Base-by-base conservation (phyloP, 2,329 filamentous ascomycete species). In the Colletotrichum spinosum region DNA sequence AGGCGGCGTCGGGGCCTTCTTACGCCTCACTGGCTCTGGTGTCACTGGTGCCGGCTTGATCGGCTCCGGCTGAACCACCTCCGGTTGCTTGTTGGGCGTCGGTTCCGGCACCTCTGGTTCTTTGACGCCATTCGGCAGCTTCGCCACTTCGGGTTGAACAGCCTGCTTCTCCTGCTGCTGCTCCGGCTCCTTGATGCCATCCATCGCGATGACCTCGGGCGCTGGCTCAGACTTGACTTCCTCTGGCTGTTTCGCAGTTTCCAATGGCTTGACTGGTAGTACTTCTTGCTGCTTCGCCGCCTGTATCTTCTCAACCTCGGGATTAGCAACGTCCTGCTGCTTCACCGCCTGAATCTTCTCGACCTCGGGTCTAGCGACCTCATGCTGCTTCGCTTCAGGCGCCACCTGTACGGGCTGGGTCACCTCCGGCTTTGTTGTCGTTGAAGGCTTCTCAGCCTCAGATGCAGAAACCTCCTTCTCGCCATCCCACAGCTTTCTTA, bases 401-500 rank as follows among this genome's bases (percentile, higher is more conserved):
- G 13, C 48, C 7, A 37, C 17, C 50, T 8, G 8, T 12, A 42
- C 55, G 15, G 17, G 4, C 50, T n/a, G 8, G 12, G 15, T n/a
- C 44, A 15, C 33, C 38, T 41, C 37, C 11, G 34, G 11, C 33
- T 50, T 35, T 12, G 7, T 34, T 25, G 17, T 11, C 25, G 25
- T n/a, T 56, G 33, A 10, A 15, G 12, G 11, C 17, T 42, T 13
- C 46, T 45, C 8, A 12, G 46, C 37, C 25, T 56, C 52, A 41
- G 37, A 17, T 13, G 13, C 15, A 34, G 9, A 9, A 25, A 11
- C 17, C 6, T 49, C 51, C 37, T 37, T 46, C 12, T 59, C 52
- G 39, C 73, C 77, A 41, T 78, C 72, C 85, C 85, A 88, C 1
- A 79, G 78, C 60, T 81, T 77, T 45, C 70, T 78, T 3, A 87